Conservation (phyloP, 768 basidiomycete species). For the Tylopilus cervinicoccineus region DNA sequence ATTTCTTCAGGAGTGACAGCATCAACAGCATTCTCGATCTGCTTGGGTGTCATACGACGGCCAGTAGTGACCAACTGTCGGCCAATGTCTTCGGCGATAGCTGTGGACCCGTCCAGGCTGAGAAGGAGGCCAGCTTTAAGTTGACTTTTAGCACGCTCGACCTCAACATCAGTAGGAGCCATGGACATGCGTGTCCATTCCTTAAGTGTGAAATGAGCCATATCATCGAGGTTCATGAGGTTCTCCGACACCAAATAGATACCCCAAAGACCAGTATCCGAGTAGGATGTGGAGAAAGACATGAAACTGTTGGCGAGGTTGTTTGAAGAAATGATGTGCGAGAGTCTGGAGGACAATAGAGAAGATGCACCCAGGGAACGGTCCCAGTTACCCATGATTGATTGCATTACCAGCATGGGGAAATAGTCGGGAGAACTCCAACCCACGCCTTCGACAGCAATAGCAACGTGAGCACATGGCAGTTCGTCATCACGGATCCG, state of each 20-base stretch:
- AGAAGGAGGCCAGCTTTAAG: slow-evolving; percentile 93
- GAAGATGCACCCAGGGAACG: slow-evolving; percentile 88
- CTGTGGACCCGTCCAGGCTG: slow-evolving; percentile 91
- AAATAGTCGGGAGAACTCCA: slow-evolving; percentile 99
- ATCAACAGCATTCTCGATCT: slow-evolving; percentile 92
- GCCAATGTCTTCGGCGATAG: slow-evolving; percentile 98
- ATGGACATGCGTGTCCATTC: slow-evolving; percentile 97
- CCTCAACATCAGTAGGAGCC: slow-evolving; percentile 77
- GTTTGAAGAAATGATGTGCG: slow-evolving; percentile 85
- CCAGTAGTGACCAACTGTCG: slow-evolving; percentile 95
- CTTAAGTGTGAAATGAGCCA: slow-evolving; percentile 88
- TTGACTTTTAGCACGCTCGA: slow-evolving; percentile 98
- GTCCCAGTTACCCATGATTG: slow-evolving; percentile 99
- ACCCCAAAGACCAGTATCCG: slow-evolving; percentile 98
- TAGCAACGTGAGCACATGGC: slow-evolving; percentile 87
- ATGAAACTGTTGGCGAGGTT: slow-evolving; percentile 99
- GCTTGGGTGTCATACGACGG: slow-evolving; percentile 81
- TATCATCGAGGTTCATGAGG: slow-evolving; percentile 87
- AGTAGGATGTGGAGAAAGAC: slow-evolving; percentile 98
- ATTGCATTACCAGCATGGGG: slow-evolving; percentile 98
- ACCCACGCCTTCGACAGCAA: slow-evolving; percentile 96
- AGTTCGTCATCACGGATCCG: slow-evolving; percentile 91
- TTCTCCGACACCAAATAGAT: slow-evolving; percentile 98
- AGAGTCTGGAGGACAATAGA: slow-evolving; percentile 86
- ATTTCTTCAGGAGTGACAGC: slow-evolving; percentile 86